Conservation (phyloP, 73 alveolate genomes). For the Tetrahymena borealis region DNA sequence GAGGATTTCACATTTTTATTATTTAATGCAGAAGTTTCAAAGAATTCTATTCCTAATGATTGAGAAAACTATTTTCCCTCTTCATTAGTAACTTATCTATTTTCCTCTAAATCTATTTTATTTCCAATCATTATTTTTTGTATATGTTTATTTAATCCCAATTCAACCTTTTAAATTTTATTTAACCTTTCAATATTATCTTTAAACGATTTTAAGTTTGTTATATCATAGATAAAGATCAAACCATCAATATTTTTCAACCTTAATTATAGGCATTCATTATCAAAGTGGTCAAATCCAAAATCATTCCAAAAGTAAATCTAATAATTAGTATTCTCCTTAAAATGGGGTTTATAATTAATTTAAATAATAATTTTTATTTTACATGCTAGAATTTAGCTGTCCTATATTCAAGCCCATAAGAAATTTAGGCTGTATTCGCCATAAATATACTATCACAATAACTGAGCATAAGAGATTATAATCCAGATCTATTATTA, state of each 20-base stretch:
- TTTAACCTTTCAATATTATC: neutral
- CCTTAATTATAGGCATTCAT: neutral
- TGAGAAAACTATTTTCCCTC: neutral
- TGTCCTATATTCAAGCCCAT: neutral
- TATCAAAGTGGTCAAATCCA: neutral
- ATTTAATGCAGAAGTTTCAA: neutral
- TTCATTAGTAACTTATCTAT: neutral
- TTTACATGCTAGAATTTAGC: neutral
- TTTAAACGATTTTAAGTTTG: neutral
- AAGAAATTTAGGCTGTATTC: too few species aligned
- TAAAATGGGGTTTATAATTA: neutral
- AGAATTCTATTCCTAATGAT: neutral
- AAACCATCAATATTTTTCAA: neutral
- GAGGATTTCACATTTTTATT: neutral
- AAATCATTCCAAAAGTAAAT: neutral
- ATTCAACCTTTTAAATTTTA: neutral
- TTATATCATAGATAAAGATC: neutral
- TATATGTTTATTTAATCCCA: neutral
- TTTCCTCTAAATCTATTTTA: neutral
- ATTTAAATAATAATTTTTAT: neutral
- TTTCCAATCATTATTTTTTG: neutral
- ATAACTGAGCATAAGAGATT: too few species aligned
- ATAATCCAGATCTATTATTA: too few species aligned
- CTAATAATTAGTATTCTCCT: neutral
- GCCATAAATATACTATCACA: too few species aligned